phyloP scores from a whole-genome alignment of 129 eudicot species.

The Mikania micrantha region DNA sequence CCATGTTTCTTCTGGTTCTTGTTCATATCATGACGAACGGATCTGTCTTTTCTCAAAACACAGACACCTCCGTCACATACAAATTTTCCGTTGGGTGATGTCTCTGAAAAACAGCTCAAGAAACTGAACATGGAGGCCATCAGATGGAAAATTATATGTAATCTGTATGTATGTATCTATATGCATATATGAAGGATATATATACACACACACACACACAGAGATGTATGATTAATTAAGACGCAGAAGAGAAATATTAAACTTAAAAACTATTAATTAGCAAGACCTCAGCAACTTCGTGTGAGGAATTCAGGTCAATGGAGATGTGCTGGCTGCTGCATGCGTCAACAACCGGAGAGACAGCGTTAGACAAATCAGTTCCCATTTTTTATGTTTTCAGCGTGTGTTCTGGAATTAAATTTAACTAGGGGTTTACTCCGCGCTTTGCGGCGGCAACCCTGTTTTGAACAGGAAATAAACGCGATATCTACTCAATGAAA shows the following conservation, averaged over 20 bases:
- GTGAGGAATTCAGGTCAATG: conserved; percentile 24
- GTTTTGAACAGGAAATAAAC: too few species aligned
- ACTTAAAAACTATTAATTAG: background rate
- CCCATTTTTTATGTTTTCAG: background rate
- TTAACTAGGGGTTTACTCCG: too few species aligned
- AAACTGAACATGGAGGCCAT: conserved; percentile 30
- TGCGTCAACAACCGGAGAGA: too few species aligned
- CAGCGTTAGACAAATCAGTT: background rate
- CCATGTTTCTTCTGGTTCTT: conserved; percentile 21
- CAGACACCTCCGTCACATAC: conserved; percentile 35
- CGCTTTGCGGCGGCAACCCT: too few species aligned
- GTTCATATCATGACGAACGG: conserved; percentile 8
- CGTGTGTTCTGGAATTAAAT: background rate
- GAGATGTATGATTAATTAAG: too few species aligned
- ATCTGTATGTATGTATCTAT: background rate
- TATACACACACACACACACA: too few species aligned
- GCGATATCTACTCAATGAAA: too few species aligned
- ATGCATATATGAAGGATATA: background rate
- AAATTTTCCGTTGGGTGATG: conserved; percentile 19
- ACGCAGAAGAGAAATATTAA: background rate
- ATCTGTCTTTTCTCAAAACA: conserved; percentile 21
- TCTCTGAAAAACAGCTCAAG: conserved; percentile 27
- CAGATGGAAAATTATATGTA: background rate
- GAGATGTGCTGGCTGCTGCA: conserved; percentile 26
- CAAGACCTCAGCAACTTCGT: conserved; percentile 1